Percentiles rank a stretch among this genome's conserved stretches.
Conservation (phyloP, 139 green algal species). For the Zygnema circumcarinatum region DNA sequence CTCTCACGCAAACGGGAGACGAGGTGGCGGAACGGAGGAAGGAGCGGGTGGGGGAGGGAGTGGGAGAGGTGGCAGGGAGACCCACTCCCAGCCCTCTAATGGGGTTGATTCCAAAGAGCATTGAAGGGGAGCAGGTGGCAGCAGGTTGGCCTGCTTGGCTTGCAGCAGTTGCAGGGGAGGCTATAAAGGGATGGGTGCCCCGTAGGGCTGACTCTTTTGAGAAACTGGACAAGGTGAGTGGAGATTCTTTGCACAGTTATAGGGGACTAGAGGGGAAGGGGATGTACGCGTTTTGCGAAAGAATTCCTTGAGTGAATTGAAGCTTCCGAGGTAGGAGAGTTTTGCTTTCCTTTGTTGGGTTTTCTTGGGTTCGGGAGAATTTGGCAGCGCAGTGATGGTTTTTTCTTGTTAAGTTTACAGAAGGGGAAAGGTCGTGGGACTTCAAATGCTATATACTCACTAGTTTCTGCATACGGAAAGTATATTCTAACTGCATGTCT, state of each 20-base stretch:
- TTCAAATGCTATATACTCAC: too few relatives aligned
- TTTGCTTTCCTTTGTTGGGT: too few relatives aligned
- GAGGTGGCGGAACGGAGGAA: neutral
- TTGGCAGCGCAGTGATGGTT: too few relatives aligned
- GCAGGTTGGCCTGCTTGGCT: slow-evolving; percentile 57
- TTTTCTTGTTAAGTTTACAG: too few relatives aligned
- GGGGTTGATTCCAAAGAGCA: slow-evolving; percentile 8
- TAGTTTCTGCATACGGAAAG: too few relatives aligned
- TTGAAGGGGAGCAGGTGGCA: slow-evolving; percentile 52
- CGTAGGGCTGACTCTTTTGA: slow-evolving; percentile 57
- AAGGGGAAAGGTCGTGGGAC: too few relatives aligned
- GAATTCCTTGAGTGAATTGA: too few relatives aligned
- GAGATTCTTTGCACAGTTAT: neutral
- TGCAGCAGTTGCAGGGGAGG: slow-evolving; percentile 45
- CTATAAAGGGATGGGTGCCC: slow-evolving; percentile 58
- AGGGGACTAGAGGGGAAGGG: neutral
- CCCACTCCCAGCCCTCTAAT: neutral
- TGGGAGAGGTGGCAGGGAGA: neutral
- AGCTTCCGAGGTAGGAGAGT: too few relatives aligned
- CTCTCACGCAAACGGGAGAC: neutral
- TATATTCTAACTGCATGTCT: too few relatives aligned
- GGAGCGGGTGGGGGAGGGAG: neutral
- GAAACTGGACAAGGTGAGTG: slow-evolving; percentile 60
- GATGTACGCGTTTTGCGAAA: too few relatives aligned
- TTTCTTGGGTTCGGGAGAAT: too few relatives aligned